Evolutionary conservation across 78 protist species (phyloP).

Genomic region (Trichosphaerium sp.): DNA sequence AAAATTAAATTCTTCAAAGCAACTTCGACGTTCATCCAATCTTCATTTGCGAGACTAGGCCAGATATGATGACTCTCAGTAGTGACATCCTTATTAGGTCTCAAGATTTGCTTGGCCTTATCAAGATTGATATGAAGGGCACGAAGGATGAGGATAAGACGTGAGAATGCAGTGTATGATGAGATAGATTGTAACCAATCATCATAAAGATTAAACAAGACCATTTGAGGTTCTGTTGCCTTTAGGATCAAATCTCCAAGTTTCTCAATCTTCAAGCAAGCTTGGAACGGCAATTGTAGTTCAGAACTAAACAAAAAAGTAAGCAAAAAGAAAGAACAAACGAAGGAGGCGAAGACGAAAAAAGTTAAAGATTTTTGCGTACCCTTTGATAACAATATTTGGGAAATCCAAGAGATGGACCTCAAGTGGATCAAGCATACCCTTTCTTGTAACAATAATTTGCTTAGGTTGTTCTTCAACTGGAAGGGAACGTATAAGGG

Average conservation of each 20-base stretch:
- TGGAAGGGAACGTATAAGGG: conserved; percentile 96
- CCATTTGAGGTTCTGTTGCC: conserved; percentile 98
- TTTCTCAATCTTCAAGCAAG: conserved; percentile 89
- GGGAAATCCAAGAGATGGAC: conserved; percentile 91
- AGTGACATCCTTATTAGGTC: conserved; percentile 77
- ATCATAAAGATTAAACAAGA: conserved; percentile 94
- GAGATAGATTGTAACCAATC: conserved; percentile 95
- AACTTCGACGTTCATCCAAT: conserved; percentile 95
- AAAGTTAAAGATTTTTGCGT: too few species aligned
- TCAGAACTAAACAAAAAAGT: too few species aligned
- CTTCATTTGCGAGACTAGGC: conserved; percentile 96
- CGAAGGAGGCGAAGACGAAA: too few species aligned
- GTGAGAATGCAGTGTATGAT: conserved; percentile 91
- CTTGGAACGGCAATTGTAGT: conserved; percentile 96
- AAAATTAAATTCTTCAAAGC: conserved; percentile 95
- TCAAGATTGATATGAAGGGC: conserved; percentile 92
- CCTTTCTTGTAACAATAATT: conserved; percentile 96
- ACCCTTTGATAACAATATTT: conserved; percentile 98
- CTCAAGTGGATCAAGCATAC: conserved; percentile 95
- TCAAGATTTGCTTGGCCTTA: conserved; percentile 79
- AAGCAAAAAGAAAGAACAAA: too few species aligned
- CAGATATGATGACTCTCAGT: conserved; percentile 97
- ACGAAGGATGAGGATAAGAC: conserved; percentile 95
- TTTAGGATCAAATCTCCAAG: conserved; percentile 94
- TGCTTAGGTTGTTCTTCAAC: conserved; percentile 99